Base-by-base conservation (phyloP, 768 basidiomycete species). In the Coprinopsis marcescibilis region DNA sequence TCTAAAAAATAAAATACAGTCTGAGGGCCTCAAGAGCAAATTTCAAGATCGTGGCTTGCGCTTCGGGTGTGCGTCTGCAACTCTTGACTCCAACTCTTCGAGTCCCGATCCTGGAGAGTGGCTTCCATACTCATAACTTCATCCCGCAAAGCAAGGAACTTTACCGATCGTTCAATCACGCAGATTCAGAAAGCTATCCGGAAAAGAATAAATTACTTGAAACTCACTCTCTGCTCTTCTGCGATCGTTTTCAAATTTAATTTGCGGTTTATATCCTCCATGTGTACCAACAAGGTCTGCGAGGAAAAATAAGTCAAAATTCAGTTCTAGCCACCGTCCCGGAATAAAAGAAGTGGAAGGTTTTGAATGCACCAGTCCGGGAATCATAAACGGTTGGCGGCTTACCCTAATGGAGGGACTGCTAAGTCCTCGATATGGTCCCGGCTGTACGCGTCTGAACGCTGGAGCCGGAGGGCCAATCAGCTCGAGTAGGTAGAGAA, bases 201-300 rank as follows among this genome's bases (percentile, higher is more conserved):
- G 35, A 24, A 35, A 26, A 14, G 25, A 15, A 30, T 15, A 43
- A 14, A 38, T 40, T 10, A 46, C 20, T 32, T 24, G 52, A 62
- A 30, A 40, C 57, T 20, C 53, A 83, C 85, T 55, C 68, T 67
- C 46, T 75, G 69, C 54, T 86, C 83, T 55, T 83, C 81, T 10
- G 61, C 63, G 2, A 72, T 55, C 1, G 72, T 80, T 50, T 70
- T 67, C 15, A 66, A 55, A 56, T 82, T 75, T 26, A 81, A 65
- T 13, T 72, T 68, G 46, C 70, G 67, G 38, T 75, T 72, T 2
- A 66, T 70, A 34, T 76, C 72, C 51, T 85, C 76, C 77, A 84
- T 82, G 55, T 86, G 81, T 1, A 85, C 80, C 6, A 87, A 71
- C 42, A 87, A 67, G 0, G 82, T 85, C 81, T 83, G 52, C 17